phyloP scores from a whole-genome alignment of 177 flowering plant species.

The Vitis hybrid region DNA sequence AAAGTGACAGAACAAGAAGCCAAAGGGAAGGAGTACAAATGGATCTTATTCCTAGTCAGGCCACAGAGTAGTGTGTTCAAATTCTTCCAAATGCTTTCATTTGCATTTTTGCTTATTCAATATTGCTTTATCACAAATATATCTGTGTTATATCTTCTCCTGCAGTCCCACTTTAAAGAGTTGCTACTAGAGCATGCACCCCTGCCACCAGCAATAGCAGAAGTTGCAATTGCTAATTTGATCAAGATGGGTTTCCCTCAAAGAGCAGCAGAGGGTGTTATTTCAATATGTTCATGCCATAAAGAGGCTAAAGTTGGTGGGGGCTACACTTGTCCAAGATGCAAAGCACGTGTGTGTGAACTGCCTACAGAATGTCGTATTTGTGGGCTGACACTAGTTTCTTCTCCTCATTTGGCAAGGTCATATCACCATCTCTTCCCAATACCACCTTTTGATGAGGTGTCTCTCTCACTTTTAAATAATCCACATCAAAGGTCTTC shows the following conservation, averaged over 20 bases:
- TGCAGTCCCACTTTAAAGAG: slow-evolving; percentile 84
- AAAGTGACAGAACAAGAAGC: too few species aligned
- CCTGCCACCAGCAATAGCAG: slow-evolving; percentile 96
- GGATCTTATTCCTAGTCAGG: background rate
- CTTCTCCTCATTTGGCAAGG: slow-evolving; percentile 98
- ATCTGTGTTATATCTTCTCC: slow-evolving; percentile 10
- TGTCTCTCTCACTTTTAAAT: slow-evolving; percentile 33
- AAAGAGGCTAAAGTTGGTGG: slow-evolving; percentile 89
- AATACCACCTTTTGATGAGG: slow-evolving; percentile 77
- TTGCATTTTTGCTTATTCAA: background rate
- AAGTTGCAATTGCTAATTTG: slow-evolving; percentile 83
- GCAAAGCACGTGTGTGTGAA: slow-evolving; percentile 93
- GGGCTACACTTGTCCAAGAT: slow-evolving; percentile 93
- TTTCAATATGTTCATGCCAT: slow-evolving; percentile 89
- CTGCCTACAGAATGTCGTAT: slow-evolving; percentile 89
- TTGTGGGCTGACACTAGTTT: slow-evolving; percentile 95
- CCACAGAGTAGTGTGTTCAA: background rate
- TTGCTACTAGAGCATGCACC: slow-evolving; percentile 88
- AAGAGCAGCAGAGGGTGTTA: slow-evolving; percentile 85
- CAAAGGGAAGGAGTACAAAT: background rate
- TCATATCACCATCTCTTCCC: slow-evolving; percentile 99
- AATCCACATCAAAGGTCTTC: slow-evolving; percentile 34
- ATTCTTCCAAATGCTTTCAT: background rate
- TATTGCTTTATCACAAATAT: background rate
- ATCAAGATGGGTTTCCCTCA: slow-evolving; percentile 98